Evolutionary conservation across 495 filamentous ascomycete genomes (phyloP).

Genomic region (Parmelia sp.): DNA sequence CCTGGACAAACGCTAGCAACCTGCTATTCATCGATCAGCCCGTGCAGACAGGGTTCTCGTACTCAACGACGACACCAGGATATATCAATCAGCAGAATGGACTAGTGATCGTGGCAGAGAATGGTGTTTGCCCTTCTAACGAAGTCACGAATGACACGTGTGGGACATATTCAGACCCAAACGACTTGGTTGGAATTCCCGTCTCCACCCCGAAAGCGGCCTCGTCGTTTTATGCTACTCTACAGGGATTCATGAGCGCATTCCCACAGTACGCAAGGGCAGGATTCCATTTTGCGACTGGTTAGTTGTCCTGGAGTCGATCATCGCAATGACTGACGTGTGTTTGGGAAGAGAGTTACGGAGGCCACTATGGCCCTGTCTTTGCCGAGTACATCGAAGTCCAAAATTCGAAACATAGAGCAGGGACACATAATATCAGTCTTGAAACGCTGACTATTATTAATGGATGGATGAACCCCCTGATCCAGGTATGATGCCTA

Average conservation of each 20-base stretch:
- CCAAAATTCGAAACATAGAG: conserved; percentile 49
- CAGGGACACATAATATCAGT: conserved; percentile 16
- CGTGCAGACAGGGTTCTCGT: conserved; percentile 53
- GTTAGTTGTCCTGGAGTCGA: conserved; percentile 28
- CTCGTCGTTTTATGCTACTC: conserved; percentile 39
- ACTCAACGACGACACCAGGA: conserved; percentile 32
- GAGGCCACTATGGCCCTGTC: conserved; percentile 60
- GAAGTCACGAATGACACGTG: background rate
- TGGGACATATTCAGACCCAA: background rate
- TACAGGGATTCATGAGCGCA: conserved; percentile 57
- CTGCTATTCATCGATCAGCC: conserved; percentile 57
- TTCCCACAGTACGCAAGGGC: conserved; percentile 53
- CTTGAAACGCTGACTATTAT: conserved; percentile 48
- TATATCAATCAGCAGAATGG: conserved; percentile 42
- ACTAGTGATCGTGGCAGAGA: background rate
- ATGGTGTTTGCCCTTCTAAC: background rate
- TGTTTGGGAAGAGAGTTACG: conserved; percentile 36
- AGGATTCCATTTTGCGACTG: background rate
- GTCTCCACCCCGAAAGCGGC: background rate
- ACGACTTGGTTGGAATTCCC: background rate
- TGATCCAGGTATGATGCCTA: conserved; percentile 31
- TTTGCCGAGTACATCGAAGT: conserved; percentile 59
- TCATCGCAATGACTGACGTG: background rate
- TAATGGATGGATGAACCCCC: conserved; percentile 54
- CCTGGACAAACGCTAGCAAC: conserved; percentile 41